phyloP scores from a whole-genome alignment of 164 flowering plant species.

The Piper longum region DNA sequence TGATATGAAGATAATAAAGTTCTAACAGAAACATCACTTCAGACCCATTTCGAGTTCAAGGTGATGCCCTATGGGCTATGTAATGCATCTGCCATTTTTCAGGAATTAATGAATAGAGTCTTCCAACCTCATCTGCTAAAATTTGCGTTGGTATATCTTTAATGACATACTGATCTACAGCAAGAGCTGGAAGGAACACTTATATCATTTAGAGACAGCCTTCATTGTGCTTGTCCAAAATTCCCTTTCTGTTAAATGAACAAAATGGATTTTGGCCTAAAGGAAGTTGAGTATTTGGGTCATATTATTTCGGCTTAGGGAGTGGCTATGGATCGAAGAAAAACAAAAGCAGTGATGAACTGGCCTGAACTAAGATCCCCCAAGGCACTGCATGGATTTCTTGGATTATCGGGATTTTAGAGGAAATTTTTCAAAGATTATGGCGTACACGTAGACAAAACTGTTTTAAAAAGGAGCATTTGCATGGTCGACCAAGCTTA shows the following conservation, averaged over 20 bases:
- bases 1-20: too few species aligned
- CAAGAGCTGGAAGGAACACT: not conserved
- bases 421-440: not conserved
- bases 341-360: too few species aligned
- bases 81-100: not conserved
- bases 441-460: not conserved
- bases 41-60: not conserved
- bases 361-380: not conserved
- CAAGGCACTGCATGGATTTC: not conserved
- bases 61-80: not conserved
- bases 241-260: not conserved
- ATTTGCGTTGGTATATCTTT: not conserved
- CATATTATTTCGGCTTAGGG: not conserved
- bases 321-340: too few species aligned
- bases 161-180: not conserved
- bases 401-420: not conserved
- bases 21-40: too few species aligned
- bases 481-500: not conserved
- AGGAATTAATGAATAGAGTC: not conserved
- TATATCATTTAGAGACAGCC: not conserved
- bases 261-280: not conserved
- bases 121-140: not conserved
- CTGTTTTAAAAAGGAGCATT: not conserved
- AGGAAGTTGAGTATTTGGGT: not conserved
- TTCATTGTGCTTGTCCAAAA: not conserved